Evolutionary conservation across 2,329 filamentous ascomycete species (phyloP).

Genomic region (Sporothrix humicola): DNA sequence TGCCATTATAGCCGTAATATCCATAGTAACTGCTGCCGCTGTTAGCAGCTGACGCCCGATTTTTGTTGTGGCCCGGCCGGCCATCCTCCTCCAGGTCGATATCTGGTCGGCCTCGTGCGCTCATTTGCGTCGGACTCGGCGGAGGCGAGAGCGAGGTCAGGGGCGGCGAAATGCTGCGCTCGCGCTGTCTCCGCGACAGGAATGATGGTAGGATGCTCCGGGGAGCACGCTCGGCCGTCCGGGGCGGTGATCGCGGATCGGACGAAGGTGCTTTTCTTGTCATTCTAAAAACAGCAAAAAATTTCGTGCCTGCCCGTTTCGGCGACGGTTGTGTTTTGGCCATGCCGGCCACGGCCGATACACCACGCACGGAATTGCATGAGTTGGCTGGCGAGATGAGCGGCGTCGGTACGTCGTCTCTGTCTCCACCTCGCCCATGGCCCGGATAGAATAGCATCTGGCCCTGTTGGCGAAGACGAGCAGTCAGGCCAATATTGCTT

Average conservation of each 20-base stretch:
- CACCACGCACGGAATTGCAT: slow-evolving; percentile 17
- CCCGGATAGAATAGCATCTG: slow-evolving; percentile 30
- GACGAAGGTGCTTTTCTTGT: neutral
- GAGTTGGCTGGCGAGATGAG: slow-evolving; percentile 50
- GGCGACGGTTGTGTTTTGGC: neutral
- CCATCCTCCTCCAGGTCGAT: slow-evolving; percentile 18
- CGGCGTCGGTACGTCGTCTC: slow-evolving; percentile 48
- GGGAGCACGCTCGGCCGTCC: slow-evolving; percentile 41
- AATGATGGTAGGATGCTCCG: slow-evolving; percentile 52
- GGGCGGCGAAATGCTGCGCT: slow-evolving; percentile 42
- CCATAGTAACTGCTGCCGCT: slow-evolving; percentile 5
- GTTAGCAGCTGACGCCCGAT: slow-evolving; percentile 24
- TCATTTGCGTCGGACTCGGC: slow-evolving; percentile 37
- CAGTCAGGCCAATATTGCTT: slow-evolving; percentile 37
- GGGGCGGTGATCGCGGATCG: neutral
- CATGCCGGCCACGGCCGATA: neutral
- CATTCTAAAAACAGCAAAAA: neutral
- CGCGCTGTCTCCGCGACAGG: slow-evolving; percentile 38
- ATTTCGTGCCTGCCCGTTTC: neutral
- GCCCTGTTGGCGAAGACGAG: slow-evolving; percentile 32
- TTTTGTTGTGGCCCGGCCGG: slow-evolving; percentile 31
- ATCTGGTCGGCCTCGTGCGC: slow-evolving; percentile 18
- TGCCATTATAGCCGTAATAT: slow-evolving; percentile 23
- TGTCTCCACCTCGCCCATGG: slow-evolving; percentile 34
- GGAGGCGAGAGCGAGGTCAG: slow-evolving; percentile 44